Conservation (phyloP, 805 yeast species). For the Candida chilensis region DNA sequence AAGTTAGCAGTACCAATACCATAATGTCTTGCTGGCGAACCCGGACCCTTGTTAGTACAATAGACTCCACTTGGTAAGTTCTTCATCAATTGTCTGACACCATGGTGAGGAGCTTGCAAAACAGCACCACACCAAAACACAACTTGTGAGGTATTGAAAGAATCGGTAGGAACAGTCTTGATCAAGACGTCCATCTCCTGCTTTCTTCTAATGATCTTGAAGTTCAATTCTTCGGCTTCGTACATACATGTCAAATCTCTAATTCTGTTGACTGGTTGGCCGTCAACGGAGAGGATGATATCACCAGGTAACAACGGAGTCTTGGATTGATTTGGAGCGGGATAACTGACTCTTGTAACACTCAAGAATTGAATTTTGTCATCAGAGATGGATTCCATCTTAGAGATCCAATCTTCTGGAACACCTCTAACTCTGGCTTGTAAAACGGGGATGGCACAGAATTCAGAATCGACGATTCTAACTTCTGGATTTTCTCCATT, state of each 20-base stretch:
- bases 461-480: slow-evolving; percentile 73
- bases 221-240: slow-evolving; percentile 30
- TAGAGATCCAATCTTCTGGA: slow-evolving; percentile 70
- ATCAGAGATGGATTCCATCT: slow-evolving; percentile 50
- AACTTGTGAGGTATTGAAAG: slow-evolving; percentile 53
- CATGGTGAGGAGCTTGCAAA: slow-evolving; percentile 86
- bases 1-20: slow-evolving; percentile 73
- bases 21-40: slow-evolving; percentile 83
- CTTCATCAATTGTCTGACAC: slow-evolving; percentile 77
- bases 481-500: slow-evolving; percentile 42
- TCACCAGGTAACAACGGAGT: slow-evolving; percentile 57
- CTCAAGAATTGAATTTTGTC: slow-evolving; percentile 68
- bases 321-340: slow-evolving; percentile 15
- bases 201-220: slow-evolving; percentile 68
- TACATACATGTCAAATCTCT: slow-evolving; percentile 52
- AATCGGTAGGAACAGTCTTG: slow-evolving; percentile 52
- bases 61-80: slow-evolving; percentile 79
- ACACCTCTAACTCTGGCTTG: slow-evolving; percentile 86
- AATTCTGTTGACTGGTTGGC: slow-evolving; percentile 50
- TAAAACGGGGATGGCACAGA: slow-evolving; percentile 55
- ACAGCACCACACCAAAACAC: slow-evolving; percentile 81
- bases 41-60: slow-evolving; percentile 62
- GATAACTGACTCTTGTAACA: slow-evolving; percentile 58
- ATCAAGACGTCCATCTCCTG: slow-evolving; percentile 51
- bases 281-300: slow-evolving; percentile 65